Conservation (phyloP, 441 rosid genomes). For the Populus trichocarpa region DNA sequence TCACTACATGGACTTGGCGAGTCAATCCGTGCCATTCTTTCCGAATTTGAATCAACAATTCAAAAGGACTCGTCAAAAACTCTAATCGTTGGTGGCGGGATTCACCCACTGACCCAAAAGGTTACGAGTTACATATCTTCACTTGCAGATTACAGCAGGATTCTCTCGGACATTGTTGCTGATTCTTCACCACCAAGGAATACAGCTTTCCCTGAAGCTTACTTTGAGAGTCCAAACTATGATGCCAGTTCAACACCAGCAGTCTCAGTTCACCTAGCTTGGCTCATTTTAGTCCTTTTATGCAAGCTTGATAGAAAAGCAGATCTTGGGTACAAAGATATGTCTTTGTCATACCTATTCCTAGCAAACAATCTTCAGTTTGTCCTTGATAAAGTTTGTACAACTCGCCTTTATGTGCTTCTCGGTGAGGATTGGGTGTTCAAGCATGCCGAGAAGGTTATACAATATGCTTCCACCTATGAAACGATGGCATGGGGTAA, state of each 20-base stretch:
- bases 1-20: conserved; percentile 50
- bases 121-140: conserved; percentile 66
- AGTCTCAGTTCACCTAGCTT: conserved; percentile 44
- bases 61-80: conserved; percentile 64
- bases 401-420: conserved; percentile 37
- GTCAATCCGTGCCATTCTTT: conserved; percentile 46
- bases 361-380: conserved; percentile 75
- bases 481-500: conserved; percentile 64
- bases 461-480: conserved; percentile 53
- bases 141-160: conserved; percentile 58
- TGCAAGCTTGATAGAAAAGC: conserved; percentile 77
- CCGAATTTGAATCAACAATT: conserved; percentile 53
- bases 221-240: conserved; percentile 31
- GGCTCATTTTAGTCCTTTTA: conserved; percentile 63
- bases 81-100: conserved; percentile 56
- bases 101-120: conserved; percentile 67
- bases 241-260: conserved; percentile 31
- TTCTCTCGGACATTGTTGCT: conserved; percentile 44
- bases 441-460: conserved; percentile 51
- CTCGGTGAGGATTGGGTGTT: conserved; percentile 68
- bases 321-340: conserved; percentile 52
- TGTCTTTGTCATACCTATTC: conserved; percentile 70
- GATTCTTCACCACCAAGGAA: conserved; percentile 37
- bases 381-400: conserved; percentile 49
- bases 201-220: conserved; percentile 45